Conservation (phyloP, 2,329 filamentous ascomycete genomes). For the Scedosporium boydii region DNA sequence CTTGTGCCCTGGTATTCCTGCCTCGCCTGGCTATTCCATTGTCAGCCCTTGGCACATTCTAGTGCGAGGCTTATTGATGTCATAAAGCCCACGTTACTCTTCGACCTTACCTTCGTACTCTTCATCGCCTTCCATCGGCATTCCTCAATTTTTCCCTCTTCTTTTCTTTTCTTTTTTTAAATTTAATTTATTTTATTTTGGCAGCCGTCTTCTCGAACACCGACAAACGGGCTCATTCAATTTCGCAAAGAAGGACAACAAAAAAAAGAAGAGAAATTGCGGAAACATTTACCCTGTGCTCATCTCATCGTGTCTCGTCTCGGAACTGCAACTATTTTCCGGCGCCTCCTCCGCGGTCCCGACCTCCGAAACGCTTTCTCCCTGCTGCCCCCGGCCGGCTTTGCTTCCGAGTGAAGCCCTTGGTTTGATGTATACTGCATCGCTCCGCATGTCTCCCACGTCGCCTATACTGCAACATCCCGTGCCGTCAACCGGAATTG, state of each 20-base stretch:
- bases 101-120: background rate
- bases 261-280: background rate
- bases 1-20: background rate
- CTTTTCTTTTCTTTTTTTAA: background rate
- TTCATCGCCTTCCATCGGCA: background rate
- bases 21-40: background rate
- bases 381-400: background rate
- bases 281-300: background rate
- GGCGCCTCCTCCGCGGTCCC: background rate
- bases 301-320: background rate
- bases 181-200: no score
- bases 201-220: background rate
- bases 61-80: background rate
- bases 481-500: background rate
- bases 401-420: background rate
- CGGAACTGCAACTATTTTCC: background rate
- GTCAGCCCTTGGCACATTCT: background rate
- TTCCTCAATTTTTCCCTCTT: background rate
- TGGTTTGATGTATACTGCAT: background rate
- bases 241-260: background rate
- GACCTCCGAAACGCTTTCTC: background rate
- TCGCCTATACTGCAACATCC: background rate
- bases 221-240: background rate
- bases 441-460: background rate
- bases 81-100: background rate